Base-by-base conservation (phyloP, 1,139 yeast species). In the Eremothecium gossypii region DNA sequence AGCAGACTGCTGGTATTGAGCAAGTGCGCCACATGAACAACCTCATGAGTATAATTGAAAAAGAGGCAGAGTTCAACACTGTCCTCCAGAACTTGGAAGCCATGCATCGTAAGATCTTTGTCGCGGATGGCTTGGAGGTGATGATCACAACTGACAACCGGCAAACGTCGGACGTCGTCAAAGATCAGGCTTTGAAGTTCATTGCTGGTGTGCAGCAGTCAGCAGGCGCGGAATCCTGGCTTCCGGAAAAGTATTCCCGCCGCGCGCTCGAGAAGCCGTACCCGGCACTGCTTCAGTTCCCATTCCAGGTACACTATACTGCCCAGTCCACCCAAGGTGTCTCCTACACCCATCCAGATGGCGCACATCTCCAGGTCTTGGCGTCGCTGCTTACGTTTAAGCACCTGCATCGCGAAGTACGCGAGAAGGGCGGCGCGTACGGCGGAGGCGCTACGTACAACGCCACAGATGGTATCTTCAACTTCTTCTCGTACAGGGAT, bases 381-480 rank as follows among this genome's bases (percentile, higher is more conserved):
- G 74, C 96, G 1, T 93, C 83, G 54, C 63, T 91, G 43, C 65
- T 89, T 51, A 80, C 95, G 0, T 89, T 82, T 64, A 83, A 84
- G 58, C 77, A 84, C 52, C 69, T 93, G 39, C 98, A 91, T 61
- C 77, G 86, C 9, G 95, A 87, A 48, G 79, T 91, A 35, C 76
- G 98, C 52, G 98, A 91, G 61, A 79, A 91, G 54, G 96, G 96
- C 47, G 98, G 98, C 42, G 98, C 98, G 0, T 91, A 91, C 58
- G 98, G 98, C 7, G 97, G 96, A 9, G 98, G 98, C 2, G 83
- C 95, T 11, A 69, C 75, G 12, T 89, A 79, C 59, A 85, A 82
- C 57, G 89, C 93, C 0, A 61, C 86, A 27, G 87, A 84, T 42
- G 97, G 97, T 0, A 60, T 80, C 2, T 74, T 89, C 53, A 76